Conservation (phyloP, 768 basidiomycete species). For the Suillus lakei region DNA sequence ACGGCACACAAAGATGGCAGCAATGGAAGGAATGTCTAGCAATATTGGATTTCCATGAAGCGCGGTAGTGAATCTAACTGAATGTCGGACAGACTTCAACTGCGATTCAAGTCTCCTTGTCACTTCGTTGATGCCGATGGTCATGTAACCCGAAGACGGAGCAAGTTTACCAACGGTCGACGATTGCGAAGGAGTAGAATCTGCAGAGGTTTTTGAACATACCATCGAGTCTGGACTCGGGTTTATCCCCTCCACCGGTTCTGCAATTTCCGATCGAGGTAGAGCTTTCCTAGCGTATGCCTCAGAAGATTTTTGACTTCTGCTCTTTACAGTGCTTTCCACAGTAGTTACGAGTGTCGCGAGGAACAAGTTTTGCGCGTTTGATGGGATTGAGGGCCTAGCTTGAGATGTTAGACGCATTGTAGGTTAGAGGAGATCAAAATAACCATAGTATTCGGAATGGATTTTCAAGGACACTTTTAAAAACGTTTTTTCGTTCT, state of each 20-base stretch:
- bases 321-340: slow-evolving; percentile 36
- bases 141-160: slow-evolving; percentile 46
- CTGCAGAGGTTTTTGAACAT: neutral
- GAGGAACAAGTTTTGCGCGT: slow-evolving; percentile 62
- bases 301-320: neutral
- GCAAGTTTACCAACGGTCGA: neutral
- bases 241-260: neutral
- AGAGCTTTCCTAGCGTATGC: neutral
- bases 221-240: neutral
- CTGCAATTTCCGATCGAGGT: neutral
- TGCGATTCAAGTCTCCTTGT: slow-evolving; percentile 74
- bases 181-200: neutral
- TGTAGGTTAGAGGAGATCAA: slow-evolving; percentile 12
- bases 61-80: slow-evolving; percentile 2
- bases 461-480: slow-evolving; percentile 49
- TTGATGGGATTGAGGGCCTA: slow-evolving; percentile 57
- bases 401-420: slow-evolving; percentile 4
- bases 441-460: slow-evolving; percentile 53
- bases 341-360: slow-evolving; percentile 54
- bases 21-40: slow-evolving; percentile 17
- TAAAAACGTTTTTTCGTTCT: slow-evolving; percentile 71
- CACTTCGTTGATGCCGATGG: slow-evolving; percentile 71
- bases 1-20: slow-evolving; percentile 69
- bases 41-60: slow-evolving; percentile 1
- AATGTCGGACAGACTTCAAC: slow-evolving; percentile 25